Evolutionary conservation across 306 rosid genomes (phyloP).

Genomic region (Gleditsia sinensis): DNA sequence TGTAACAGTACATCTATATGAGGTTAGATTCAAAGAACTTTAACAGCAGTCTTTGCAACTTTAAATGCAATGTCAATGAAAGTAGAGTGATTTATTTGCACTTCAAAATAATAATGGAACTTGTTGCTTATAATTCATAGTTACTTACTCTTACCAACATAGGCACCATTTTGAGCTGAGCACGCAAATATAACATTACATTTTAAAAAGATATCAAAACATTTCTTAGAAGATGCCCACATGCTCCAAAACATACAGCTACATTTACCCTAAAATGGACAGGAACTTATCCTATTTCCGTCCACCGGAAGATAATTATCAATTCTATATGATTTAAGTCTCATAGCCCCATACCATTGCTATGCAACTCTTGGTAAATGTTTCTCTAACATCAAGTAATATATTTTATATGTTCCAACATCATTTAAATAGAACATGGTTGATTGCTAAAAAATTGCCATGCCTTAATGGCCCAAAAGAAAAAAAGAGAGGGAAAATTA

Average conservation of each 20-base stretch:
- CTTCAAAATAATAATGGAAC: background rate
- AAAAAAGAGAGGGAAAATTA: background rate
- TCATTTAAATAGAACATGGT: background rate
- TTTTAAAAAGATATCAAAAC: background rate
- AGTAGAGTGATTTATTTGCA: background rate
- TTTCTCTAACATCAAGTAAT: background rate
- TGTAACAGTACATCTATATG: background rate
- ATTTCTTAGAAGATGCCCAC: background rate
- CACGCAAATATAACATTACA: background rate
- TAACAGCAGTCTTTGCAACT: background rate
- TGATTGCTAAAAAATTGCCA: background rate
- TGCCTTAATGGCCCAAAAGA: background rate
- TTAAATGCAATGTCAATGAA: slow-evolving; percentile 7
- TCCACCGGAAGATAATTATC: background rate
- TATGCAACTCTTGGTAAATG: background rate
- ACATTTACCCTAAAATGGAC: background rate
- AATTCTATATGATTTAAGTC: background rate
- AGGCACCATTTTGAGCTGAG: background rate
- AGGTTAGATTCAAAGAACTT: background rate
- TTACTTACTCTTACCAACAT: background rate
- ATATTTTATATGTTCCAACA: background rate
- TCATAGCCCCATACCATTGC: background rate
- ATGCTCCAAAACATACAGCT: background rate
- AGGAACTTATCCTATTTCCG: background rate
- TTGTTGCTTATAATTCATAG: background rate